phyloP scores from a whole-genome alignment of 768 basidiomycete genomes.

The Rhizopogon vulgaris region DNA sequence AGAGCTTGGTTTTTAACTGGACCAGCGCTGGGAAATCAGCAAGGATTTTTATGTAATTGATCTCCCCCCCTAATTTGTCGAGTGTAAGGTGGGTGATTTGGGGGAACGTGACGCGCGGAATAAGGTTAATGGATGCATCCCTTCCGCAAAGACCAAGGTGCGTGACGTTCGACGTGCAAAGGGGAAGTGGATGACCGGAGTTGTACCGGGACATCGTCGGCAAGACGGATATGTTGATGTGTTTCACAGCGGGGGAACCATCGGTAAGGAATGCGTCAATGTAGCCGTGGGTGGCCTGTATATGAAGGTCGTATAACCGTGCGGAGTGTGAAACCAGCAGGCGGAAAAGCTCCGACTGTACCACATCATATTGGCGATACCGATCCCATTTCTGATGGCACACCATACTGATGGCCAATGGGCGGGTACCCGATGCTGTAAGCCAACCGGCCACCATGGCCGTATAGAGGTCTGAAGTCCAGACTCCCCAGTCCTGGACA shows the following conservation, averaged over 20 bases:
- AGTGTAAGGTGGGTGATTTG: constrained; percentile 20
- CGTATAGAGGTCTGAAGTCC: constrained; percentile 21
- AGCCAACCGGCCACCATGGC: constrained; percentile 21
- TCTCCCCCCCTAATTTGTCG: constrained; percentile 6
- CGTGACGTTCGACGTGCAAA: constrained; percentile 13
- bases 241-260: constrained; percentile 10
- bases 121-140: constrained; percentile 6
- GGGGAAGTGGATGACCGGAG: neutral
- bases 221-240: constrained; percentile 13
- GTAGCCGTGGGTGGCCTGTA: constrained; percentile 15
- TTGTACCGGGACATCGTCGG: constrained; percentile 4
- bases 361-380: neutral
- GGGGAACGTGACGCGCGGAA: constrained; percentile 12
- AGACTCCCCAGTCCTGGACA: constrained; percentile 22
- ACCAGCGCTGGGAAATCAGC: constrained; percentile 13
- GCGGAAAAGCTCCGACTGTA: constrained; percentile 15
- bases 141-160: constrained; percentile 11
- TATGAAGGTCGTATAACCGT: constrained; percentile 12
- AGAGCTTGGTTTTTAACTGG: constrained; percentile 11
- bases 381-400: neutral
- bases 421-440: constrained; percentile 13
- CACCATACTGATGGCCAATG: constrained; percentile 15
- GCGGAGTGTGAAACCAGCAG: constrained; percentile 15
- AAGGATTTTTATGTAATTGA: constrained; percentile 11
- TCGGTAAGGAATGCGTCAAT: constrained; percentile 12